Evolutionary conservation across 176 grass and related monocot species (phyloP).

Genomic region (Dactylis glomerata): DNA sequence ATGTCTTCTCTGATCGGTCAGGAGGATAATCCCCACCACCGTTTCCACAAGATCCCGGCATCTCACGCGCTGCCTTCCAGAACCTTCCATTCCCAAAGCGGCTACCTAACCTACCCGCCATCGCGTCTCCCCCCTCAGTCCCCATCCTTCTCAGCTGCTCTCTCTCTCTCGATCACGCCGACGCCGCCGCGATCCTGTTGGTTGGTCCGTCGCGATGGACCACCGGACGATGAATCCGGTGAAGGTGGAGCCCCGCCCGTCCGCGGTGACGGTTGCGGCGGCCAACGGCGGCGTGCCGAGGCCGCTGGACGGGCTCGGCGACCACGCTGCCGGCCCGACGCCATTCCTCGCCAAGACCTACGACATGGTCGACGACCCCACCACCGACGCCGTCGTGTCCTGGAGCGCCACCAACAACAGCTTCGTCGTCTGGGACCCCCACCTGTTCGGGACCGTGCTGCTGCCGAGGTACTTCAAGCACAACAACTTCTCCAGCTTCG

Average conservation of each 20-base stretch:
- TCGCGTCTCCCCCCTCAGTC: not conserved
- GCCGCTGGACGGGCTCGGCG: conserved; percentile 66
- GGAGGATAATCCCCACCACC: not conserved
- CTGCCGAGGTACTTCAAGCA: conserved; percentile 95
- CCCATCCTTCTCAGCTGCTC: not conserved
- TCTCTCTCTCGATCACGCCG: not conserved
- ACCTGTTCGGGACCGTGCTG: conserved; percentile 58
- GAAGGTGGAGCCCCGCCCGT: conserved; percentile 47
- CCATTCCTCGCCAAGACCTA: conserved; percentile 90
- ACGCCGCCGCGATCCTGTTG: not conserved
- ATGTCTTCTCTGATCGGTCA: not conserved
- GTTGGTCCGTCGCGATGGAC: conserved; percentile 27
- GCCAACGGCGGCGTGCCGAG: conserved; percentile 39
- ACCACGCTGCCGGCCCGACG: conserved; percentile 54
- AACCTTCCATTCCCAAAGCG: conserved; percentile 25
- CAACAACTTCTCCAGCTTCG: conserved; percentile 99
- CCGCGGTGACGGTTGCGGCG: not conserved
- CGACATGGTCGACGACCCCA: conserved; percentile 74
- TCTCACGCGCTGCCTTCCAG: conserved; percentile 35
- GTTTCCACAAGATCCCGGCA: conserved; percentile 31
- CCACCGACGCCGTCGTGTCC: conserved; percentile 61
- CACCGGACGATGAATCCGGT: conserved; percentile 50
- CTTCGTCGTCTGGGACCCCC: conserved; percentile 91
- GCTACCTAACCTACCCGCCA: not conserved
- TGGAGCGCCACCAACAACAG: conserved; percentile 70